These are phyloP conservation scores for Arthroderma sp. DNA, from an alignment of 2,329 filamentous ascomycete species.

Conservation along the genomic window DNA sequence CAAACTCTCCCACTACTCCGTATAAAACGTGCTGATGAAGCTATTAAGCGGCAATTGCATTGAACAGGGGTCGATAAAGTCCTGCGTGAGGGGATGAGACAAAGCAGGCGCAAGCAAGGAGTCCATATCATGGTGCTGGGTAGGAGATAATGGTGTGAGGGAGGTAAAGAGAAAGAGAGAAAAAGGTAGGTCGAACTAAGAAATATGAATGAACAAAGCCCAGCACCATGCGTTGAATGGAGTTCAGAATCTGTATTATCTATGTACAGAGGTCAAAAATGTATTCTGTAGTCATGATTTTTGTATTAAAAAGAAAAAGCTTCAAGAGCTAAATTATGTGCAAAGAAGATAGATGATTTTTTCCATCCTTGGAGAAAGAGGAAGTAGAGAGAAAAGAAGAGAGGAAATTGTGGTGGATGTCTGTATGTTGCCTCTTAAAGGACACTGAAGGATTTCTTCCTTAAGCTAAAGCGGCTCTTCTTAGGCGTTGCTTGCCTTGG, in stretches of 20 bases:
- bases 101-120: too few species aligned
- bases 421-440: slow-evolving; percentile 7
- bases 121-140: background rate
- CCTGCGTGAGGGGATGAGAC: too few species aligned
- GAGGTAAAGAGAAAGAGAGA: background rate
- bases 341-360: background rate
- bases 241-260: too few species aligned
- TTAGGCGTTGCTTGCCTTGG: slow-evolving; percentile 10
- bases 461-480: slow-evolving; percentile 31
- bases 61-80: too few species aligned
- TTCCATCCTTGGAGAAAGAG: background rate
- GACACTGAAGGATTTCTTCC: slow-evolving; percentile 33
- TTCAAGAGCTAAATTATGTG: too few species aligned
- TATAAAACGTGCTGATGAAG: too few species aligned
- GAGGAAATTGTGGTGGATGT: too few species aligned
- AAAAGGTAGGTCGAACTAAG: background rate
- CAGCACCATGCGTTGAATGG: too few species aligned
- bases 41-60: too few species aligned
- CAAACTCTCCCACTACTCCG: too few species aligned
- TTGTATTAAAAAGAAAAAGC: background rate
- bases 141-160: background rate
- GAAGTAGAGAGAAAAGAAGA: background rate
- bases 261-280: background rate
- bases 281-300: background rate
- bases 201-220: background rate